Conservation (phyloP, 2,329 filamentous ascomycete species). For the Sclerotinia minor region DNA sequence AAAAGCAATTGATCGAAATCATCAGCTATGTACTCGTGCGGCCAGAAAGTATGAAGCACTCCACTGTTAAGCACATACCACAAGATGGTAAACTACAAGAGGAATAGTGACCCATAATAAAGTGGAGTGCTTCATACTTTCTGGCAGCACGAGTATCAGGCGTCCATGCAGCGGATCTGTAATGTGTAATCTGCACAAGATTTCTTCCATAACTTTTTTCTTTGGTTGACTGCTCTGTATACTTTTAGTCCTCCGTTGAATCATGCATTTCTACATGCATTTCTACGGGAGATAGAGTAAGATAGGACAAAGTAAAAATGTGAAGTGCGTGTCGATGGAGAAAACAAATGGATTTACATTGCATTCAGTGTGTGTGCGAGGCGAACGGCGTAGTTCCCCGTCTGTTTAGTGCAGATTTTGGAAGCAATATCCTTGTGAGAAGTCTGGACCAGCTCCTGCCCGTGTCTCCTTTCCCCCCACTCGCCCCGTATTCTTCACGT, state of each 20-base stretch:
- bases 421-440: not conserved
- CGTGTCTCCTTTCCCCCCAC: not conserved
- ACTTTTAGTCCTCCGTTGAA: not conserved
- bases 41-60: no score
- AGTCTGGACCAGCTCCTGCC: slow-evolving; percentile 12
- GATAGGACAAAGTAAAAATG: not conserved
- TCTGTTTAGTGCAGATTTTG: not conserved
- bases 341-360: slow-evolving; percentile 1
- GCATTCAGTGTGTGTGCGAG: slow-evolving; percentile 4
- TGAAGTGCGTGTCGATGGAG: not conserved
- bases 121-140: no score
- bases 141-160: no score
- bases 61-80: no score
- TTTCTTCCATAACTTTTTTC: not conserved
- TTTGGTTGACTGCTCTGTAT: not conserved
- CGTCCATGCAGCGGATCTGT: slow-evolving; percentile 2
- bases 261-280: not conserved
- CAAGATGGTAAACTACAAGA: no score
- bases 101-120: no score
- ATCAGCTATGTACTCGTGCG: slow-evolving; percentile 13
- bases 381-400: slow-evolving; percentile 17
- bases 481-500: slow-evolving; percentile 10
- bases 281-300: not conserved
- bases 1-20: not conserved
- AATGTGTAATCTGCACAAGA: slow-evolving; percentile 1